Evolutionary conservation across 768 basidiomycete species (phyloP), one percentile per base, ranked within the genome.

Genomic region (Lentinula boryana): DNA sequence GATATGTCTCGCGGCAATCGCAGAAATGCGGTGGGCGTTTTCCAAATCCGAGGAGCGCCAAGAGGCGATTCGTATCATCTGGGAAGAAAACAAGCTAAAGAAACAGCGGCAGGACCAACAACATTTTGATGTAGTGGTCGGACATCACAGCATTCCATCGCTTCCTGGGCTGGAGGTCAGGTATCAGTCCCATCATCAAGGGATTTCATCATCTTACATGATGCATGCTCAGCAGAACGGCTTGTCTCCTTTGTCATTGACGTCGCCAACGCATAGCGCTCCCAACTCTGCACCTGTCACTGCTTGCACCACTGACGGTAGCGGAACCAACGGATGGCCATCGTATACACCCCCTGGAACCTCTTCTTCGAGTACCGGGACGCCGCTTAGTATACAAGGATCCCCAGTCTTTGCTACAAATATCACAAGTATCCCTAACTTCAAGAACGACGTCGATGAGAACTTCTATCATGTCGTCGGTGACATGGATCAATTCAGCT

Each of bases 11-110:
- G 77, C 81, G 5, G 93, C 92, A 8, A 79, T 96, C n/a, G 71
- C 81, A 3, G 85, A 90, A 68, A 89, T 95, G 82, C 82, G 85
- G 10, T 97, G 94, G 94, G 82, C 79, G 4, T 88, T 82, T 70
- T 87, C 87, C 5, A 87, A 85, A 68, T 86, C 83, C 60, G 85
- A 88, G 62, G 91, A 93, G 67, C 78, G 85, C 40, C 83, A 85
- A 67, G 83, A 84, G 60, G 84, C 82, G 0, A 75, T 92, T 51
- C 79, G 77, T 64, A 69, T 78, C 70, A 72, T 82, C 10, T 82
- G 81, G 80, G 76, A 82, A 50, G 75, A 73, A 61, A 76, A 75
- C 46, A 78, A 78, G 64, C 69, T 65, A 61, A 70, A 67, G 62
- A 68, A 60, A 61, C 67, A 65, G 50, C 60, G 64, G 48, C 66